Evolutionary conservation across 352 stramenopile genomes (phyloP).

Genomic region (Phytophthora capsici): DNA sequence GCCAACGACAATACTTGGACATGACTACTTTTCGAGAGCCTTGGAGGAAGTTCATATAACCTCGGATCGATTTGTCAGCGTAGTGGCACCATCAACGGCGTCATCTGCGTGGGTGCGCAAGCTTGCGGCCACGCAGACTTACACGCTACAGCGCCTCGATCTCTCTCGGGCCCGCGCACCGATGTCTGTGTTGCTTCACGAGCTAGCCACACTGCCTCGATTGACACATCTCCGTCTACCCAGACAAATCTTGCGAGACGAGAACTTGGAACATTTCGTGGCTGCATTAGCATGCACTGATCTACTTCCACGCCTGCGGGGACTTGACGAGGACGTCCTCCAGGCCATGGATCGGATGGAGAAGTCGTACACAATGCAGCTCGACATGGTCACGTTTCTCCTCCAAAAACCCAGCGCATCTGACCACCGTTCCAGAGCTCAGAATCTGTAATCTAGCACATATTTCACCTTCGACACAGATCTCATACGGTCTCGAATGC

Average conservation of each 20-base stretch:
- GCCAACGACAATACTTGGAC: constrained; percentile 51
- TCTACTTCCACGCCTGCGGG: constrained; percentile 54
- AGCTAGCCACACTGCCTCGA: constrained; percentile 56
- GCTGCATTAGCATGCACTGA: constrained; percentile 60
- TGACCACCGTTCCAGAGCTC: constrained; percentile 1
- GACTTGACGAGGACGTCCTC: constrained; percentile 66
- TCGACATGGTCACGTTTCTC: constrained; percentile 72
- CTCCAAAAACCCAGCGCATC: constrained; percentile 39
- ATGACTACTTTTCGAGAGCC: constrained; percentile 52
- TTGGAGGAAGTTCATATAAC: constrained; percentile 55
- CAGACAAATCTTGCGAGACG: constrained; percentile 63
- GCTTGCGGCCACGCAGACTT: constrained; percentile 55
- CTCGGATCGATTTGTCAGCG: constrained; percentile 67
- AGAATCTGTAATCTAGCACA: constrained; percentile 6
- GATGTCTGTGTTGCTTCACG: constrained; percentile 67
- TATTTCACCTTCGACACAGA: constrained; percentile 12
- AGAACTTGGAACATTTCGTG: constrained; percentile 81
- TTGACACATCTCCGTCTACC: constrained; percentile 73
- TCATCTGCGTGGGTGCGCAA: constrained; percentile 72
- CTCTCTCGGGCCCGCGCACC: constrained; percentile 59
- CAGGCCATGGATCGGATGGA: constrained; percentile 77
- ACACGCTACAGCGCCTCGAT: constrained; percentile 71
- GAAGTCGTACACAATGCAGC: constrained; percentile 68
- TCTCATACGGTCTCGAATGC: constrained; percentile 4
- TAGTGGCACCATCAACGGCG: constrained; percentile 53